Evolutionary conservation across 768 basidiomycete species (phyloP), one percentile per base, ranked within the genome.

Genomic region (Astraeus odoratus): DNA sequence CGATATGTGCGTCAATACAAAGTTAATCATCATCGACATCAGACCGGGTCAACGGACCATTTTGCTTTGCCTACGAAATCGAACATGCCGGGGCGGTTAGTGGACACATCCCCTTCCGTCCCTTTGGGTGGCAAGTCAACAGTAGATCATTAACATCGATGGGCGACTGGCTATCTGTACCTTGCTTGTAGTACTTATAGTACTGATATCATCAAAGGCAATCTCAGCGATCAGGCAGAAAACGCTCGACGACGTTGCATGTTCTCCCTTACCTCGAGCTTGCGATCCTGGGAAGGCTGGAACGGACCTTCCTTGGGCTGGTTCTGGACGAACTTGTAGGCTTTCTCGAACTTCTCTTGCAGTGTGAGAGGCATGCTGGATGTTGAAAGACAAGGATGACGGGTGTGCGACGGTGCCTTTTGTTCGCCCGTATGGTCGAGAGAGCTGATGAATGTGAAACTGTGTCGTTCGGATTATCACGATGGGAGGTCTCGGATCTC

Each of bases 111-210:
- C 41, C 93, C 92, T 29, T 78, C 58, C 6, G 73, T 90, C 36
- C 78, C 91, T 92, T 13, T 43, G 7, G 38, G 39, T 18, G 3
- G n/a, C n/a, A 10, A 20, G 23, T 27, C 22, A 23, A 39, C 40
- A 27, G 35, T 37, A n/a, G 26, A 27, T 25, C 46, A 42, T 51
- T 45, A 46, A 24, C 9, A 15, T 26, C 26, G 18, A 18, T 29
- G 16, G 7, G 15, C 27, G 23, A 18, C 4, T 3, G 10, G 26
- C 3, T 5, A 19, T 19, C 18, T 44, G 36, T 44, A 85, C 91
- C 90, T 75, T 95, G 93, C 76, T 98, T 99, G 78, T 73, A 97
- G 65, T 83, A 79, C 54, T 74, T 76, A 74, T 98, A 99, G 75
- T 96, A 96, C 94, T 97, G 57, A 16, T 35, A 3, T 38, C 31